Evolutionary conservation across 148 eudicot genomes (phyloP).

Genomic region (Talinum fruticosum): DNA sequence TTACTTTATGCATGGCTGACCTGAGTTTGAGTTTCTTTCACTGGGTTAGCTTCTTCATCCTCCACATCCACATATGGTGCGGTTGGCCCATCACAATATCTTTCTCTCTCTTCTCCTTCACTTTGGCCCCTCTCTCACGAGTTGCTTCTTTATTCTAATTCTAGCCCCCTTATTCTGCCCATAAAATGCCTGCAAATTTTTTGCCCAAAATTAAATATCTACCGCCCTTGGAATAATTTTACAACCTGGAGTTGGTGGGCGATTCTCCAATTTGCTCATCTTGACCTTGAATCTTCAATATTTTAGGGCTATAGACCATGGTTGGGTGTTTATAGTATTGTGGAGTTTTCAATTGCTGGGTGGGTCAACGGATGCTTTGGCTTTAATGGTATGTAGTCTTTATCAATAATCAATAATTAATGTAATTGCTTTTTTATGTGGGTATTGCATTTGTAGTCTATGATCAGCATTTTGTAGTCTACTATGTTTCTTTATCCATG

Average conservation of each 20-base stretch:
- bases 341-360: conserved; percentile 3
- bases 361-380: conserved; percentile 19
- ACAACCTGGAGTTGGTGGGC: conserved; percentile 3
- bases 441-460: conserved; percentile 16
- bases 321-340: conserved; percentile 6
- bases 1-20: background rate
- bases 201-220: background rate
- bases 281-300: conserved; percentile 17
- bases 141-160: background rate
- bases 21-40: background rate
- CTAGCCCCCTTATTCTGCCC: background rate
- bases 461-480: conserved; percentile 14
- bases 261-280: conserved; percentile 2
- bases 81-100: background rate
- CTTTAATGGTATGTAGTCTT: conserved; percentile 16
- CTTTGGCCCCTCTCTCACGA: background rate
- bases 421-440: conserved; percentile 15
- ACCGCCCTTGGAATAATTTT: background rate
- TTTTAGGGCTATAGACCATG: background rate
- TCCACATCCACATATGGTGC: background rate
- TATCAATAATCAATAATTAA: conserved; percentile 14
- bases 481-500: conserved; percentile 18
- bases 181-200: background rate
- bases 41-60: background rate
- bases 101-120: background rate